Evolutionary conservation across 768 basidiomycete species (phyloP), one percentile per base, ranked within the genome.

Genomic region (Arthromyces matolae): DNA sequence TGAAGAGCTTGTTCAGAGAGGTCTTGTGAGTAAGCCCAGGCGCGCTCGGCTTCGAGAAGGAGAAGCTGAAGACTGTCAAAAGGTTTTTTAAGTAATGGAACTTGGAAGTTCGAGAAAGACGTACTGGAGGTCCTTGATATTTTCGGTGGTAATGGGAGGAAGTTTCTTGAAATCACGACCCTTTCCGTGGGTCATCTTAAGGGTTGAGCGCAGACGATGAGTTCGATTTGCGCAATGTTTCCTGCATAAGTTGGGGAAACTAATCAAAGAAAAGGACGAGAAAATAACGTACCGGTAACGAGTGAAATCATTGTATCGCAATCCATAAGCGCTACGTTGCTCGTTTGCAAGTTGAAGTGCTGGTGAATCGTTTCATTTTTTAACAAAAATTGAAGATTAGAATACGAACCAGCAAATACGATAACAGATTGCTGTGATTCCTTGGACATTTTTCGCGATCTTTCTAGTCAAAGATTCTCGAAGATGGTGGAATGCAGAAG

Each of bases 211-310:
- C 32, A 96, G 72, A 40, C 90, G 83, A 67, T 93, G 92, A 0
- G 93, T 87, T 59, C 89, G 83, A 63, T 93, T 92, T 5, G 87
- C 83, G 63, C 93, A 95, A 60, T 98, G 93, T 57, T 92, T 92
- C 57, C 93, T 91, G 66, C 29, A n/a, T 14, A 25, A 9, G 12
- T 3, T 14, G 20, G 1, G 29, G 2, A 38, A n/a, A 47, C 25
- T 13, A 2, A 5, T n/a, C 9, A n/a, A 1, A 23, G 19, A 4
- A n/a, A n/a, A 13, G 3, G 6, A 47, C 19, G 37, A 33, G 8
- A 19, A 19, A 6, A 37, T n/a, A n/a, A 10, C 75, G 40, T 45
- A 89, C 90, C 86, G 77, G 69, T 97, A 97, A 42, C 93, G 83
- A 44, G 75, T 71, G 64, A 83, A 86, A 63, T 98, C 94, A 60